Base-by-base conservation (phyloP, 176 grass and related monocot species). In the Hsuehochloa calcarea region DNA sequence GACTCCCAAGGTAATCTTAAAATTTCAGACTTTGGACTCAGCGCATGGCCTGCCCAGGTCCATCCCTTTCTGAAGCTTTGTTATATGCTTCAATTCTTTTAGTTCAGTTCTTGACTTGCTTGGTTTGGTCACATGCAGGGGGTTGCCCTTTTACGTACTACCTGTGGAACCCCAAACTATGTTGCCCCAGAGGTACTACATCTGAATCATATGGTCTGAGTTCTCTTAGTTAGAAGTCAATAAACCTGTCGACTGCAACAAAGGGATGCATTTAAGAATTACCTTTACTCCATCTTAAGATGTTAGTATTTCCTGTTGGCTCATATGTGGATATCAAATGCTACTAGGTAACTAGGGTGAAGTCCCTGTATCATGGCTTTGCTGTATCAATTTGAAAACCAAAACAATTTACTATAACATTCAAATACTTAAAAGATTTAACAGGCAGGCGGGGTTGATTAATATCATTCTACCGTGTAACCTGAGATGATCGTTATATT, bases 101-200 rank as follows among this genome's bases (percentile, higher is more conserved):
- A 47, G 55, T 59, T 35, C 4, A 56, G 15, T 80, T 83, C 55
- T 81, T 74, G 49, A 68, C 5, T 62, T 88, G 22, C 47, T 82
- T 82, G 58, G 7, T 90, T 85, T 75, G 54, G 16, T 82, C 73
- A 54, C 20, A 52, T 95, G 59, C 79, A 98, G 96, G 93, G 91
- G 83, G 84, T 80, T 68, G 73, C 73, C 45, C 77, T 98, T 82
- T 68, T 98, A 68, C 91, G 70, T 56, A 95, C 96, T 63, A 98
- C 96, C 40, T 98, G 96, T 94, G 96, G 96, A 83, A 98, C 96
- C 22, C 96, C 96, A 10, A 98, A 98, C 80, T 98, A 98, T 98
- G 96, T 98, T 72, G 96, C 96, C 89, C 93, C 96, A 52, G 96
- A 98, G 93, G 96, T 98, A 87, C 34, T 61, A 55, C 70, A 74